A percentile compares a stretch with the other conserved stretches of the same genome.
Evolutionary conservation across 768 basidiomycete genomes (phyloP).

Genomic region (Amanita molliuscula): DNA sequence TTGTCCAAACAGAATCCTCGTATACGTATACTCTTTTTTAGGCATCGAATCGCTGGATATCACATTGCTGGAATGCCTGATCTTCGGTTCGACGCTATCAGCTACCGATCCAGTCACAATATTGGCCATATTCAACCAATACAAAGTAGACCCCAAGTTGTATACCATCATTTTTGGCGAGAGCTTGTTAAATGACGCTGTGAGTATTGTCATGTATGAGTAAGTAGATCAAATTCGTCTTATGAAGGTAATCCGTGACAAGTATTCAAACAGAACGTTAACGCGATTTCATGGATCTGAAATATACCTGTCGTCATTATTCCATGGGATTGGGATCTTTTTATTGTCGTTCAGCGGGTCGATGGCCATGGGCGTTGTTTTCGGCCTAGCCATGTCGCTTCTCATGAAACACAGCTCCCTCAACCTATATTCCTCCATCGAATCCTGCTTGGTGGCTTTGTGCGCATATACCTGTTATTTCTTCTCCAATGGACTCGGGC

Average conservation of each 20-base stretch:
- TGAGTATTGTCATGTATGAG: slow-evolving; percentile 99
- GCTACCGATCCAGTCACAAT: slow-evolving; percentile 99
- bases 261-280: slow-evolving; percentile 56
- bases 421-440: slow-evolving; percentile 81
- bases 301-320: slow-evolving; percentile 78
- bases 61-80: slow-evolving; percentile 85
- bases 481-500: slow-evolving; percentile 91
- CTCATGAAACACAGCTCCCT: slow-evolving; percentile 92
- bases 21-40: slow-evolving; percentile 90
- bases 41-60: slow-evolving; percentile 85
- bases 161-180: slow-evolving; percentile 98
- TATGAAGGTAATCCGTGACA: background rate
- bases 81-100: slow-evolving; percentile 92
- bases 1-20: slow-evolving; percentile 64
- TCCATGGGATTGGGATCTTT: slow-evolving; percentile 97
- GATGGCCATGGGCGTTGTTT: slow-evolving; percentile 87
- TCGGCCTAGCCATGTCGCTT: slow-evolving; percentile 85
- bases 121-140: slow-evolving; percentile 95
- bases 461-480: slow-evolving; percentile 97
- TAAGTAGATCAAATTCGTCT: slow-evolving; percentile 34
- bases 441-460: slow-evolving; percentile 92
- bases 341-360: slow-evolving; percentile 90
- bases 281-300: slow-evolving; percentile 87
- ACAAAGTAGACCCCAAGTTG: slow-evolving; percentile 97
- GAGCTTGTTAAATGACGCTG: slow-evolving; percentile 94